These are phyloP conservation scores for Gelatoporia subvermispora DNA, from an alignment of 768 basidiomycete species.

Conservation along the genomic window DNA sequence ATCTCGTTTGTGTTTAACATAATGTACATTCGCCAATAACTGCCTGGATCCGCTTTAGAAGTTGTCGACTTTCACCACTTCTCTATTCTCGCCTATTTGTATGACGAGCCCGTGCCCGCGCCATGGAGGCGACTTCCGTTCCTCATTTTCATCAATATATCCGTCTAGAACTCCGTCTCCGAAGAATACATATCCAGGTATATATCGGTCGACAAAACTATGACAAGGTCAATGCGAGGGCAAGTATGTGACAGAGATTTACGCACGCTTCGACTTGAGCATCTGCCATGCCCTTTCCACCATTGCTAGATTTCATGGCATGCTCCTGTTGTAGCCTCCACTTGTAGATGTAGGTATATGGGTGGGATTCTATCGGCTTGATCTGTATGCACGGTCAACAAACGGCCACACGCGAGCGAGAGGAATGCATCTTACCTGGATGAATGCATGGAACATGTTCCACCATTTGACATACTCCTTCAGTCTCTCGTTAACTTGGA, in stretches of 20 bases:
- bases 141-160: slow-evolving; percentile 12
- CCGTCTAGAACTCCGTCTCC: slow-evolving; percentile 49
- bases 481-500: slow-evolving; percentile 60
- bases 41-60: slow-evolving; percentile 35
- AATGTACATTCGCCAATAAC: no score
- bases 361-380: slow-evolving; percentile 28
- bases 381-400: slow-evolving; percentile 26
- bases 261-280: slow-evolving; percentile 55
- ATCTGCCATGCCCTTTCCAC: slow-evolving; percentile 87
- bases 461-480: slow-evolving; percentile 62
- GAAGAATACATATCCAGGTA: slow-evolving; percentile 91
- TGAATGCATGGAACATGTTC: slow-evolving; percentile 63
- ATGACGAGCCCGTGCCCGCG: slow-evolving; percentile 46
- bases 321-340: slow-evolving; percentile 93
- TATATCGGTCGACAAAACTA: slow-evolving; percentile 89
- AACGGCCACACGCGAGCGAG: not conserved
- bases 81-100: slow-evolving; percentile 49
- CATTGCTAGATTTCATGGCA: slow-evolving; percentile 78
- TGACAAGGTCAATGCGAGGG: not conserved
- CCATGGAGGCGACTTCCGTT: slow-evolving; percentile 33
- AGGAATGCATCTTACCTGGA: slow-evolving; percentile 53
- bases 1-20: no score
- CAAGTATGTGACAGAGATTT: not conserved
- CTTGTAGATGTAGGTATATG: slow-evolving; percentile 61
- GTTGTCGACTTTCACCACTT: slow-evolving; percentile 33